Conservation (phyloP, 371 early-diverging fungal species). For the Mortierella sp. region DNA sequence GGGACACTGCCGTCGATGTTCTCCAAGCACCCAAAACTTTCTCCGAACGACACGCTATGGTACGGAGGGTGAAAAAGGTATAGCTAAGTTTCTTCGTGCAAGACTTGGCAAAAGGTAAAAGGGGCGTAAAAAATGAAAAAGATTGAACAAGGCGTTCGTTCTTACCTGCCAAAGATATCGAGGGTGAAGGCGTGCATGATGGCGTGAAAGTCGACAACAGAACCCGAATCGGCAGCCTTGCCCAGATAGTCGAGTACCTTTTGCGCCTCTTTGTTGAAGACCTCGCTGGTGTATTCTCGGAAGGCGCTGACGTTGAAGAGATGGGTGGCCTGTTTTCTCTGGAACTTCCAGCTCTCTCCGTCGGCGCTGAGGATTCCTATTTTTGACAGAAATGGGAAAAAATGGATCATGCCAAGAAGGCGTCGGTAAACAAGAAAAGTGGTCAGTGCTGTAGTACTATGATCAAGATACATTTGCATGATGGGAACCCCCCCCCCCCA, state of each 20-base stretch:
- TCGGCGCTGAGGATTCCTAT: slow-evolving; percentile 52
- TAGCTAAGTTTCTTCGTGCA: no score
- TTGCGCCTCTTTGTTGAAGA: slow-evolving; percentile 60
- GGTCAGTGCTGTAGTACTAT: not conserved
- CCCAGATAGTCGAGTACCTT: slow-evolving; percentile 38
- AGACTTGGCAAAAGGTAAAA: not conserved
- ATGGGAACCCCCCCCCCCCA: not conserved
- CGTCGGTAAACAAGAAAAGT: not conserved
- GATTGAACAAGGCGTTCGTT: not conserved
- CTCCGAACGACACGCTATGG: slow-evolving; percentile 29
- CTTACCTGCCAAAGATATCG: slow-evolving; percentile 67
- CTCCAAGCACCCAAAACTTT: slow-evolving; percentile 38
- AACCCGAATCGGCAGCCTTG: slow-evolving; percentile 43
- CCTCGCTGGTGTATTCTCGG: slow-evolving; percentile 65
- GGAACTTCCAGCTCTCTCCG: slow-evolving; percentile 72
- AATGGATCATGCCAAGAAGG: not conserved
- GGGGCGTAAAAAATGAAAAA: not conserved
- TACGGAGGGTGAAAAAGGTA: not conserved
- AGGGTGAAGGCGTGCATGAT: slow-evolving; percentile 66
- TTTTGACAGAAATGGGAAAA: not conserved
- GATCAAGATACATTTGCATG: not conserved
- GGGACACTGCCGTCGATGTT: slow-evolving; percentile 13
- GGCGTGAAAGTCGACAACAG: slow-evolving; percentile 60
- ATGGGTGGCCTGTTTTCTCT: slow-evolving; percentile 72
- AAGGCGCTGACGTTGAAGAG: slow-evolving; percentile 80